Evolutionary conservation across 805 yeast genomes (phyloP).

Genomic region (Hanseniaspora singularis): DNA sequence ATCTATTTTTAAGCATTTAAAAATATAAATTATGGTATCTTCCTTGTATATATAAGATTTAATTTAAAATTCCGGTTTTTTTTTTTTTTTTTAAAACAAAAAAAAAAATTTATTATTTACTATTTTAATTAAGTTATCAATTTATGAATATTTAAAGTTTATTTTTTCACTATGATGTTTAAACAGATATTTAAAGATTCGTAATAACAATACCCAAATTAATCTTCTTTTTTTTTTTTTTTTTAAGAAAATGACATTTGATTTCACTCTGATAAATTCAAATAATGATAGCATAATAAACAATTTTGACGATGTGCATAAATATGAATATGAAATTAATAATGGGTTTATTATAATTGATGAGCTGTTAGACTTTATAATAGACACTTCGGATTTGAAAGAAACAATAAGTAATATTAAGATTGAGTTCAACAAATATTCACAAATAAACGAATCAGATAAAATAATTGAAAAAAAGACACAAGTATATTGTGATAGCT

Average conservation of each 20-base stretch:
- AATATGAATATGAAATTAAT: neutral
- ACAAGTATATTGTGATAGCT: constrained; percentile 4
- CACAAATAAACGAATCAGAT: neutral
- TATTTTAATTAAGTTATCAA: too few species aligned
- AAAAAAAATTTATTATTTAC: too few species aligned
- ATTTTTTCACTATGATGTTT: too few species aligned
- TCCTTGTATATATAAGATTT: too few species aligned
- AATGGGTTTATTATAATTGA: neutral
- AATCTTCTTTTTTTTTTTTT: neutral
- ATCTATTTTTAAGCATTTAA: too few species aligned
- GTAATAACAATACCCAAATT: too few species aligned
- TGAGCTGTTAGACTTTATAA: constrained; percentile 5
- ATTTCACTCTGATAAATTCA: constrained; percentile 1
- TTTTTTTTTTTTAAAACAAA: too few species aligned
- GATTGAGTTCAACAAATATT: neutral
- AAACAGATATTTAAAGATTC: too few species aligned
- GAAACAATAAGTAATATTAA: neutral
- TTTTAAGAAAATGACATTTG: neutral
- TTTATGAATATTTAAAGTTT: too few species aligned
- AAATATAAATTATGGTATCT: too few species aligned
- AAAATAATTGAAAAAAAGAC: neutral
- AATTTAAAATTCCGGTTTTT: too few species aligned
- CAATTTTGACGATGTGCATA: neutral
- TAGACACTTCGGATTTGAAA: neutral
- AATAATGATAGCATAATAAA: neutral